Conservation (phyloP, 2,329 filamentous ascomycete genomes). For the Ceratocystis ficicola region DNA sequence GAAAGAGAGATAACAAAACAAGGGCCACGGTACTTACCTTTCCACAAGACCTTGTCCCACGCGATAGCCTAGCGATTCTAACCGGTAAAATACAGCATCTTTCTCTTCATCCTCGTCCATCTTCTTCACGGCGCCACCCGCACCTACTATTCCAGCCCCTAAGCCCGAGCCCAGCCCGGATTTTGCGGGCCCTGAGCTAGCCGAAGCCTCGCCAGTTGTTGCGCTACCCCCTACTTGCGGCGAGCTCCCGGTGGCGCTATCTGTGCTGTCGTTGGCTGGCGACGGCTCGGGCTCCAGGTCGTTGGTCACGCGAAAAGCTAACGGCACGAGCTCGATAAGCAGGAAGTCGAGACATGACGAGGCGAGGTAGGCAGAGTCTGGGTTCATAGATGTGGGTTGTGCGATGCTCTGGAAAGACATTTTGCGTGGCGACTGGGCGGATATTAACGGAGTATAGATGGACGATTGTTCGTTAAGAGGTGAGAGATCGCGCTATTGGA, state of each 20-base stretch:
- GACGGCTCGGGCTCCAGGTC: conserved; percentile 49
- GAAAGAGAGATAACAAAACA: too few relatives aligned
- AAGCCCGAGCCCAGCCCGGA: not conserved
- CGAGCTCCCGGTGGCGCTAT: not conserved
- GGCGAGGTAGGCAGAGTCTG: conserved; percentile 62
- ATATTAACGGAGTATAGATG: not conserved
- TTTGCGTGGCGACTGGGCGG: conserved; percentile 9
- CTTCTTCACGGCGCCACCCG: conserved; percentile 26
- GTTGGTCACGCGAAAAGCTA: conserved; percentile 74
- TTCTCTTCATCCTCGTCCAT: conserved; percentile 68
- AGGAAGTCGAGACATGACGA: conserved; percentile 86
- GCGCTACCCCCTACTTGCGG: conserved; percentile 23
- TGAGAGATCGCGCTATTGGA: not conserved
- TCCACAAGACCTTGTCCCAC: conserved; percentile 89
- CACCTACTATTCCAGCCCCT: conserved; percentile 21
- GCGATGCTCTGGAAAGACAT: conserved; percentile 68
- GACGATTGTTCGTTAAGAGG: not conserved
- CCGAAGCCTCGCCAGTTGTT: conserved; percentile 22
- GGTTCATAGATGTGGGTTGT: conserved; percentile 55
- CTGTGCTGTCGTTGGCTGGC: conserved; percentile 24
- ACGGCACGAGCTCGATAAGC: conserved; percentile 89
- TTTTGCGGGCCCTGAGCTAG: conserved; percentile 23
- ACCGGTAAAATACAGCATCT: conserved; percentile 71
- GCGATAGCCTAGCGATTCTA: conserved; percentile 78
- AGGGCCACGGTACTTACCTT: conserved; percentile 41